phyloP scores from a whole-genome alignment of 768 basidiomycete genomes.

The Amanita jacksonii region DNA sequence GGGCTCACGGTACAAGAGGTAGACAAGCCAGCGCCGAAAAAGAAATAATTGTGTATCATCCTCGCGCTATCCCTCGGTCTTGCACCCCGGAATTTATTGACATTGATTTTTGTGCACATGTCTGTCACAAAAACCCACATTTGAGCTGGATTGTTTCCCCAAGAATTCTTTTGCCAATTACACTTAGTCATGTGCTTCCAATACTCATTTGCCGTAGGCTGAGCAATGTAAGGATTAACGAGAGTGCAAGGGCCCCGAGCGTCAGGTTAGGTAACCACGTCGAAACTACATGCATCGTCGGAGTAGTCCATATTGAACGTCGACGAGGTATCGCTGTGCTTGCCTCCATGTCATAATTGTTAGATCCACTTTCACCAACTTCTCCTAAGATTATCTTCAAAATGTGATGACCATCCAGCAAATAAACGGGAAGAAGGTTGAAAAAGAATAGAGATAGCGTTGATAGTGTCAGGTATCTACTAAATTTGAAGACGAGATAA shows the following conservation, averaged over 20 bases:
- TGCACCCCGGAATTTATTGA: too few relatives aligned
- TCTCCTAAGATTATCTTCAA: slow-evolving; percentile 24
- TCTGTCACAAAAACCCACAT: neutral
- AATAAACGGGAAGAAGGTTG: slow-evolving; percentile 68
- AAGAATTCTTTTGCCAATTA: too few relatives aligned
- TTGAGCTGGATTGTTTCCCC: slow-evolving; percentile 13
- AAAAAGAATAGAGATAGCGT: slow-evolving; percentile 76
- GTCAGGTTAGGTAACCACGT: neutral
- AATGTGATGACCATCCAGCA: slow-evolving; percentile 62
- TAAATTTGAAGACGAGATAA: neutral
- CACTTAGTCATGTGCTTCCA: slow-evolving; percentile 22
- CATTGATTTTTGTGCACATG: too few relatives aligned
- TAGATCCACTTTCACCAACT: neutral
- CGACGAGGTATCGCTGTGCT: neutral
- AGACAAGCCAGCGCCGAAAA: slow-evolving; percentile 50
- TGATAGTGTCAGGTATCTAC: slow-evolving; percentile 53
- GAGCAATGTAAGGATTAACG: neutral
- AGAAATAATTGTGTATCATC: slow-evolving; percentile 41
- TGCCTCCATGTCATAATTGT: slow-evolving; percentile 21
- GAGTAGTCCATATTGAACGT: slow-evolving; percentile 1
- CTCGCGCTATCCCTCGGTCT: too few relatives aligned
- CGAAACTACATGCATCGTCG: neutral
- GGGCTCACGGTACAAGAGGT: slow-evolving; percentile 69
- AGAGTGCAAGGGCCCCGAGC: slow-evolving; percentile 1
- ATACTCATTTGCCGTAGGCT: neutral